phyloP scores from a whole-genome alignment of 139 green algal genomes.

The Chlorella ohadii region DNA sequence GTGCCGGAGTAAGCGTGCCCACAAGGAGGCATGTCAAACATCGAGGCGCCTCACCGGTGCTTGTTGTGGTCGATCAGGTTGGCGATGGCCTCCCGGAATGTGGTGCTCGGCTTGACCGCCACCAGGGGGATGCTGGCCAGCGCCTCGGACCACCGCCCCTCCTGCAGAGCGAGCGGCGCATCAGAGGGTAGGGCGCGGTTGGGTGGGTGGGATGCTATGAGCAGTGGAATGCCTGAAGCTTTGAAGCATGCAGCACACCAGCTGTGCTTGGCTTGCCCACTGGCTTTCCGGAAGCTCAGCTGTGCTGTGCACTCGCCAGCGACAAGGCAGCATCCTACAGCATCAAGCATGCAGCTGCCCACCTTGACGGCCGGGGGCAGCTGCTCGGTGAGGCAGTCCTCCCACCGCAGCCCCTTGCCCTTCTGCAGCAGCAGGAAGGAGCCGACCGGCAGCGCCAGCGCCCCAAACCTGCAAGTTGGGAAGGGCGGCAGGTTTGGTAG shows the following conservation, averaged over 20 bases:
- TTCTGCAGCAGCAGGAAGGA: constrained; percentile 36
- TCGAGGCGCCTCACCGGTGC: constrained; percentile 14
- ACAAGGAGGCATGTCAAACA: background rate
- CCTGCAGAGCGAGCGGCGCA: constrained; percentile 7
- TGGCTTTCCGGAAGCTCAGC: too few species aligned
- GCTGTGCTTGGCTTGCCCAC: too few species aligned
- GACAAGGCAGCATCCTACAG: too few species aligned
- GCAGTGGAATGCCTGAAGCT: too few species aligned
- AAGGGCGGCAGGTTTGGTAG: background rate
- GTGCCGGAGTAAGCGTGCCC: too few species aligned
- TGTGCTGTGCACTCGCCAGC: too few species aligned
- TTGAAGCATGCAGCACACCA: too few species aligned
- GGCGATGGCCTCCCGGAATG: constrained; percentile 10
- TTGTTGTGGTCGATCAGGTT: constrained; percentile 39
- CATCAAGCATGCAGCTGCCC: too few species aligned
- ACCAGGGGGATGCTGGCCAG: constrained; percentile 10
- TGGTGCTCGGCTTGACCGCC: background rate
- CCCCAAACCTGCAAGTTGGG: constrained; percentile 29
- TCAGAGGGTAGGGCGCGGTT: too few species aligned
- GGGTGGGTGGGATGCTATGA: too few species aligned
- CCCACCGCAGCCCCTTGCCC: constrained; percentile 13
- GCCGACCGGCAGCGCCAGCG: constrained; percentile 43
- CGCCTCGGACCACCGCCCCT: constrained; percentile 34
- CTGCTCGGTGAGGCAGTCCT: constrained; percentile 34
- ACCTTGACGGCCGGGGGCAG: constrained; percentile 28